Evolutionary conservation across 2,329 filamentous ascomycete genomes (phyloP), one percentile per base, ranked within the genome.

Genomic region (Chaetomiaceae sp.): DNA sequence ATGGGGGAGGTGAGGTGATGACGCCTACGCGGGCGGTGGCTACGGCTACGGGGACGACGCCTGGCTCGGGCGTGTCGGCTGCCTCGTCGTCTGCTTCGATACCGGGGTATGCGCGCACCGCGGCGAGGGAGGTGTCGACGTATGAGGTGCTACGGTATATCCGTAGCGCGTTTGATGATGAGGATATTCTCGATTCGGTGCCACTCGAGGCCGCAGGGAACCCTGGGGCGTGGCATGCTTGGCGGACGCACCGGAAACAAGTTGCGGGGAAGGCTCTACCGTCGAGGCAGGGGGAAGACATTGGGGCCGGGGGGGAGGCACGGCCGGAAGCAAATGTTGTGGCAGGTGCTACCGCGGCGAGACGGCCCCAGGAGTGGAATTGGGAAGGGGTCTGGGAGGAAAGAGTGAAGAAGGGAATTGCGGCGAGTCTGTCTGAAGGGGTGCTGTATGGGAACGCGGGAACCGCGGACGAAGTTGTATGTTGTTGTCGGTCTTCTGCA

Each of bases 371-470:
- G 6, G 87, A 95, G 63, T 97, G 92, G 92, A 95, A 95, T 66
- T 97, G 92, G 92, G 90, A 96, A 64, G 91, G 92, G 0, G 92
- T 97, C 0, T 99, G 92, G 92, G 89, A 95, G 66, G 86, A 91
- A 59, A 80, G 92, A 50, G 91, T 96, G 1, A 85, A 82, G 69
- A 88, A 86, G 67, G 87, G 87, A 16, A 81, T 96, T 38, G 80
- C 85, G 46, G 78, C 80, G 9, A 95, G 90, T 64, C 72, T 90
- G 45, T 88, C 89, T 1, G 92, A 97, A 61, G 75, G 84, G 1
- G 84, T 89, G 4, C 71, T 97, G 21, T 97, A 85, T 71, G 89
- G 90, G 5, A 78, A 77, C 54, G 73, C 75, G 5, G 76, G 77
- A 38, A 72, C 71, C 14, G 70, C 79, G 9, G 87, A 90, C 66